A percentile compares a stretch with the other conserved stretches of the same genome.
These are phyloP conservation scores for Batkoa obscura DNA, from an alignment of 371 early-diverging fungal genomes.

Conservation along the genomic window DNA sequence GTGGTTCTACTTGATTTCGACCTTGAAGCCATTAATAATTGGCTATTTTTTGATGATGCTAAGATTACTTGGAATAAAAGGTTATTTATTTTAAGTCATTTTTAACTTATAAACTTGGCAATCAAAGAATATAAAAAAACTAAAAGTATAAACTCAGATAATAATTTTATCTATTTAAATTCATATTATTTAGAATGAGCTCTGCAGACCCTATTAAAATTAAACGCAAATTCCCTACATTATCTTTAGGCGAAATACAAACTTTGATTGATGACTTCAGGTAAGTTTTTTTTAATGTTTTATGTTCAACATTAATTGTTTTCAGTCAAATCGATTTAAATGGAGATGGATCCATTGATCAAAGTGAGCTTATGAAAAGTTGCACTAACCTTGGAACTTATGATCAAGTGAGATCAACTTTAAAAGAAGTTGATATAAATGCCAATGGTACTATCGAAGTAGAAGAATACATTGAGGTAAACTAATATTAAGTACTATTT, in stretches of 20 bases:
- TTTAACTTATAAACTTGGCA: no score
- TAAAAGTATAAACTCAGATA: no score
- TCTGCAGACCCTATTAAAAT: constrained; percentile 12
- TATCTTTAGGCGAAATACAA: constrained; percentile 37
- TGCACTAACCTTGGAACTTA: constrained; percentile 51
- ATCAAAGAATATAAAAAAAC: no score
- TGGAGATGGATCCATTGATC: constrained; percentile 51
- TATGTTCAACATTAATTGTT: not conserved
- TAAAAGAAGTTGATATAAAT: constrained; percentile 50
- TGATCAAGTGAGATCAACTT: constrained; percentile 51
- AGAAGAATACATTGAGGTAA: constrained; percentile 69
- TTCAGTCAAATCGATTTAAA: constrained; percentile 47
- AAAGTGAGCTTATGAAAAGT: constrained; percentile 45
- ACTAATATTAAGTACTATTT: not conserved
- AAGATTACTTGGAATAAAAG: no score
- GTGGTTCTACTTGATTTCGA: no score
- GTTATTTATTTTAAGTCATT: no score
- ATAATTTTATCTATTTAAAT: no score
- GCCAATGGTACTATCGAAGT: constrained; percentile 53
- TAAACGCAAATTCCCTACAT: constrained; percentile 34
- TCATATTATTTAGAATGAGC: not conserved
- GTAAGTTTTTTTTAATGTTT: constrained; percentile 16
- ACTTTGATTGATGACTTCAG: constrained; percentile 34
- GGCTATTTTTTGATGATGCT: no score
- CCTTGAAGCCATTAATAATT: no score